These are phyloP conservation scores for Pseudocercospora macadamiae DNA, from an alignment of 2,329 filamentous ascomycete species.

Conservation along the genomic window DNA sequence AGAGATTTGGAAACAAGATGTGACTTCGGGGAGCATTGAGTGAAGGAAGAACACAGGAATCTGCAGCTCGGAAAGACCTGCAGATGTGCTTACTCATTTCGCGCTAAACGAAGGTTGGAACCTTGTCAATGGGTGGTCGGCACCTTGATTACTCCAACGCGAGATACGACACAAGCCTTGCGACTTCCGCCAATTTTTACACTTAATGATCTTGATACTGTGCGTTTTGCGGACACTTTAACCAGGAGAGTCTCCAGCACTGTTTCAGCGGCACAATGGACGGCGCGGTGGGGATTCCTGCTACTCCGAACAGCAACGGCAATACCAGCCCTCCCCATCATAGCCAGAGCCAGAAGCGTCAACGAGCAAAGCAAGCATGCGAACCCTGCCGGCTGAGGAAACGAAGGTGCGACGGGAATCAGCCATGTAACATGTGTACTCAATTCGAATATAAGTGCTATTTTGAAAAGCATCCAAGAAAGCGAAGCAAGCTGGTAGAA, in stretches of 20 bases:
- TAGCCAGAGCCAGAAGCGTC: conserved; percentile 35
- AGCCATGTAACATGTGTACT: conserved; percentile 58
- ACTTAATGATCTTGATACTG: background rate
- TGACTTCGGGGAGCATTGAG: no score
- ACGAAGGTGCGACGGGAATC: conserved; percentile 58
- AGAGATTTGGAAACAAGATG: no score
- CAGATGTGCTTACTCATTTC: no score
- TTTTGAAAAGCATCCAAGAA: conserved; percentile 39
- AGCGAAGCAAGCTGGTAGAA: conserved; percentile 39
- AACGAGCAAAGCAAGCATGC: conserved; percentile 40
- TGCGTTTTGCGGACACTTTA: no score
- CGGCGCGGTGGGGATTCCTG: background rate
- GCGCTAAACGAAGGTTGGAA: no score
- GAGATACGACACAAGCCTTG: background rate
- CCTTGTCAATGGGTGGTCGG: no score
- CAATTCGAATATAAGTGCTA: conserved; percentile 54
- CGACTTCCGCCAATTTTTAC: background rate
- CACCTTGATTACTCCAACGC: no score
- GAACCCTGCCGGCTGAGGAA: conserved; percentile 59
- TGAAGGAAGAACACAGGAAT: no score
- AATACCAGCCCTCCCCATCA: conserved; percentile 11
- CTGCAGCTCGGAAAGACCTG: no score
- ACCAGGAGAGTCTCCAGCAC: background rate
- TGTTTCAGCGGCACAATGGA: background rate
- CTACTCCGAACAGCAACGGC: background rate